Evolutionary conservation across 441 rosid genomes (phyloP).

Genomic region (Gossypium armourianum): DNA sequence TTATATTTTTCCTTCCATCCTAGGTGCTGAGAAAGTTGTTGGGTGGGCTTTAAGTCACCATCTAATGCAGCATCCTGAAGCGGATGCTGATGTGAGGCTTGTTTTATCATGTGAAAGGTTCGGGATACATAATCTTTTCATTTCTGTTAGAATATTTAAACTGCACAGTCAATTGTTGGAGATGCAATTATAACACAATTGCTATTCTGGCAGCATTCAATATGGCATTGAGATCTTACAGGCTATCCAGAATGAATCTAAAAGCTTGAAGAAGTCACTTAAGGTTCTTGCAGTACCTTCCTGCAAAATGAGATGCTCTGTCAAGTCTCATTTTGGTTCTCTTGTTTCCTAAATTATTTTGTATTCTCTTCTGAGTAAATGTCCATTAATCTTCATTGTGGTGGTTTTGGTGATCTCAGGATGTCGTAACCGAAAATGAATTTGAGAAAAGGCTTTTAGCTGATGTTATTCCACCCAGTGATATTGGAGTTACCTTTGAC

Average conservation of each 20-base stretch:
- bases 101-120: slow-evolving; percentile 68
- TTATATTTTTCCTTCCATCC: slow-evolving; percentile 15
- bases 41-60: slow-evolving; percentile 84
- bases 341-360: not conserved
- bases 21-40: slow-evolving; percentile 77
- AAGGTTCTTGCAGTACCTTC: slow-evolving; percentile 39
- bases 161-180: slow-evolving; percentile 16
- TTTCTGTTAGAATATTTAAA: slow-evolving; percentile 16
- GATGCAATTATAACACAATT: slow-evolving; percentile 24
- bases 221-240: slow-evolving; percentile 63
- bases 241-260: slow-evolving; percentile 60
- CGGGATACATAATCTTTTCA: slow-evolving; percentile 21
- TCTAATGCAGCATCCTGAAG: slow-evolving; percentile 58
- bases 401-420: slow-evolving; percentile 36
- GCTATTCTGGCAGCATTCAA: slow-evolving; percentile 53
- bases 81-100: slow-evolving; percentile 43
- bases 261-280: slow-evolving; percentile 68
- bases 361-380: not conserved
- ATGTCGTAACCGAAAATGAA: slow-evolving; percentile 85
- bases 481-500: slow-evolving; percentile 80
- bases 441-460: slow-evolving; percentile 82
- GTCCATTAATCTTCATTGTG: not conserved
- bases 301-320: not conserved
- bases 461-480: slow-evolving; percentile 87
- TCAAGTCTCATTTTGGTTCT: not conserved